Evolutionary conservation across 768 basidiomycete genomes (phyloP).

Genomic region (Mycena chlorophos): DNA sequence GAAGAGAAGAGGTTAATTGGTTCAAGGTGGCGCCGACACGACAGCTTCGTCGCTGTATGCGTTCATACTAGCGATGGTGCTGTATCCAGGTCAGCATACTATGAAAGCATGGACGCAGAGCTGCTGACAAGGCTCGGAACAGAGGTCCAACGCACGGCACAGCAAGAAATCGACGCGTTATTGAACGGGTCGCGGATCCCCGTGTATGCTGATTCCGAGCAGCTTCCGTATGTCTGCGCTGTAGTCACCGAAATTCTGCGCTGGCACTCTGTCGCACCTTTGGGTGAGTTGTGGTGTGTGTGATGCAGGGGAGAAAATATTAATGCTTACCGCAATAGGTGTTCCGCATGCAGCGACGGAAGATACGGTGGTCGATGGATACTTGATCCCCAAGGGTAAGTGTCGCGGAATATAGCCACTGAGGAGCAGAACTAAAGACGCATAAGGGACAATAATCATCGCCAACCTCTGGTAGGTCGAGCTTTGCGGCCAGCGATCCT

Average conservation of each 20-base stretch:
- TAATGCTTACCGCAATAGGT: slow-evolving; percentile 28
- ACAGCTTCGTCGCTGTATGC: slow-evolving; percentile 47
- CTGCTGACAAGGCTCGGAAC: slow-evolving; percentile 21
- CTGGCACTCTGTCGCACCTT: slow-evolving; percentile 49
- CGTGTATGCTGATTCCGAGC: slow-evolving; percentile 38
- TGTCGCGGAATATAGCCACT: background rate
- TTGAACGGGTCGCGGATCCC: slow-evolving; percentile 41
- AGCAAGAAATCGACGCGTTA: slow-evolving; percentile 51
- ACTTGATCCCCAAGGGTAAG: slow-evolving; percentile 46
- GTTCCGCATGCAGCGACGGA: slow-evolving; percentile 48
- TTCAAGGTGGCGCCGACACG: slow-evolving; percentile 51
- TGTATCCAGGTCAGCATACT: slow-evolving; percentile 32
- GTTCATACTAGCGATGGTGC: slow-evolving; percentile 51
- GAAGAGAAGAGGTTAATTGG: background rate
- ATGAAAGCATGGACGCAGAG: background rate
- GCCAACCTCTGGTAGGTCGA: slow-evolving; percentile 47
- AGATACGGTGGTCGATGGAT: slow-evolving; percentile 44
- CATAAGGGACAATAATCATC: slow-evolving; percentile 40
- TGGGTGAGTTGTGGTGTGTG: slow-evolving; percentile 29
- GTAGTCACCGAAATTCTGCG: slow-evolving; percentile 49
- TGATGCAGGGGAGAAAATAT: background rate
- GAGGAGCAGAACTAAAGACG: background rate
- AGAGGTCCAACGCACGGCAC: slow-evolving; percentile 53
- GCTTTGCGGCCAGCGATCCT: background rate
- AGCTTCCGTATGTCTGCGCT: slow-evolving; percentile 51